Evolutionary conservation across 192 early-diverging fungal species (phyloP).

Genomic region (Coemansia umbellata): DNA sequence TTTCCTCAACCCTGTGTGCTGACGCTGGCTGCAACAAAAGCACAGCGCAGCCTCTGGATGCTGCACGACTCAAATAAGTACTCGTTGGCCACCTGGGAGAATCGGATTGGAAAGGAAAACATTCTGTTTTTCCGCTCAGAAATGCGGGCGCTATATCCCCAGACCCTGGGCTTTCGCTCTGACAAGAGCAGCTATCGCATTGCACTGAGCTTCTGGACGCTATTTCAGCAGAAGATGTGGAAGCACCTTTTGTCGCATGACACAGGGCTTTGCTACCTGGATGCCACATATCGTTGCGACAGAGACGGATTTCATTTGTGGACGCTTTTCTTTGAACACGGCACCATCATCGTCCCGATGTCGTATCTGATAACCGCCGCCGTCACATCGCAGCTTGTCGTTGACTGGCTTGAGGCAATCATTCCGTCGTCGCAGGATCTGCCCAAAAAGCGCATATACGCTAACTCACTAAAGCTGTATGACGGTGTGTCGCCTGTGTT

Average conservation of each 20-base stretch:
- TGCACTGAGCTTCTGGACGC: slow-evolving; percentile 25
- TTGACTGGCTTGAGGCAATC: slow-evolving; percentile 27
- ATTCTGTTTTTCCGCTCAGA: slow-evolving; percentile 15
- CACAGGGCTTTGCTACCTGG: slow-evolving; percentile 27
- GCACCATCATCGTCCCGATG: slow-evolving; percentile 9
- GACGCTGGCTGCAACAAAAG: slow-evolving; percentile 22
- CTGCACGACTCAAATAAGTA: slow-evolving; percentile 12
- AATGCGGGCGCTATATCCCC: slow-evolving; percentile 22
- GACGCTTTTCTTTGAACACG: slow-evolving; percentile 35
- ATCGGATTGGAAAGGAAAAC: slow-evolving; percentile 9
- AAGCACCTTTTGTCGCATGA: slow-evolving; percentile 8
- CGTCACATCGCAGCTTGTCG: slow-evolving; percentile 8
- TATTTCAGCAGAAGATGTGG: slow-evolving; percentile 39
- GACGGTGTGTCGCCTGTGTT: slow-evolving; percentile 9
- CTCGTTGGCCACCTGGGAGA: slow-evolving; percentile 33
- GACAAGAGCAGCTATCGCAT: not conserved
- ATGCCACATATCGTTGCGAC: slow-evolving; percentile 18
- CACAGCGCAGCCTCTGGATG: slow-evolving; percentile 5
- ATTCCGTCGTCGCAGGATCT: not conserved
- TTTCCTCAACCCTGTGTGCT: slow-evolving; percentile 28
- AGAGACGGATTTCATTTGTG: slow-evolving; percentile 42
- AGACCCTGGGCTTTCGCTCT: slow-evolving; percentile 7
- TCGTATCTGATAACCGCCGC: slow-evolving; percentile 34
- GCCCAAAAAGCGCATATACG: slow-evolving; percentile 17
- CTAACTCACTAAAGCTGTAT: slow-evolving; percentile 14